Conservation (phyloP, 78 protist genomes). For the Dictyostelium discoideum region dicty_2.7 NC_007088.5:4500501-4501000, state of each 20-base stretch:
- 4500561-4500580: slow-evolving; percentile 44
- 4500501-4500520: background rate
- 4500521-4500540: background rate
- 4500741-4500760: too few relatives aligned
- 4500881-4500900: background rate
- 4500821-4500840: too few relatives aligned
- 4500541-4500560: background rate
- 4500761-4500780: too few relatives aligned
- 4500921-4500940: too few relatives aligned
- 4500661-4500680: slow-evolving; percentile 25
- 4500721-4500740: background rate
- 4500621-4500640: slow-evolving; percentile 42
- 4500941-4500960: background rate
- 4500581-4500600: slow-evolving; percentile 36
- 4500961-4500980: background rate
- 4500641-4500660: background rate
- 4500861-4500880: background rate
- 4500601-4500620: slow-evolving; percentile 28
- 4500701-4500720: background rate
- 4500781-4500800: too few relatives aligned
- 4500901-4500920: background rate
- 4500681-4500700: background rate
- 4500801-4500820: too few relatives aligned
- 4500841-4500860: too few relatives aligned
- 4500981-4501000: background rate